phyloP scores from a whole-genome alignment of 495 filamentous ascomycete species.

The Penicillium lagena region DNA sequence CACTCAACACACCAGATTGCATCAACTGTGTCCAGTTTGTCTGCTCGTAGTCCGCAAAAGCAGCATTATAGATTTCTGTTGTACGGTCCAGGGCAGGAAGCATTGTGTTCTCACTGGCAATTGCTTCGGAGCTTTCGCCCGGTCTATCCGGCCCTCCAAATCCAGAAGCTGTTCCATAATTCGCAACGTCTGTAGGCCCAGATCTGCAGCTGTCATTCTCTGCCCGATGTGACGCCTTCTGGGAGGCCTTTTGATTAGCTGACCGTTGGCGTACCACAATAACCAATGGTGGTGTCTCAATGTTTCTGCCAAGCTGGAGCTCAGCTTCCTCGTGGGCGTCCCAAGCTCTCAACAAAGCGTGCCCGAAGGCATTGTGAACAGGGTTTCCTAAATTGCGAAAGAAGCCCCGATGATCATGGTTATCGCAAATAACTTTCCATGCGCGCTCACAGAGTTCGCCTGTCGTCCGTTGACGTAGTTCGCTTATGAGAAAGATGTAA shows the following conservation, averaged over 20 bases:
- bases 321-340: slow-evolving; percentile 28
- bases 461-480: slow-evolving; percentile 42
- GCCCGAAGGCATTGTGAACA: slow-evolving; percentile 44
- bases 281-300: slow-evolving; percentile 1
- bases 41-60: background rate
- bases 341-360: slow-evolving; percentile 48
- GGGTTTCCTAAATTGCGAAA: slow-evolving; percentile 37
- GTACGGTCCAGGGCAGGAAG: background rate
- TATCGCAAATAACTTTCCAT: slow-evolving; percentile 44
- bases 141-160: no score
- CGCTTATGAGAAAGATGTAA: slow-evolving; percentile 46
- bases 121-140: background rate
- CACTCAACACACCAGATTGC: background rate
- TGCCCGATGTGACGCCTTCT: background rate
- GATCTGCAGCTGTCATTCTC: no score
- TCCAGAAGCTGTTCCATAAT: no score
- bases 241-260: background rate
- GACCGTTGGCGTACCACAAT: background rate
- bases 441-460: slow-evolving; percentile 46
- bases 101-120: background rate
- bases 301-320: background rate
- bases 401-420: slow-evolving; percentile 40
- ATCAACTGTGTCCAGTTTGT: background rate
- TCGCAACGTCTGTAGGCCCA: no score
- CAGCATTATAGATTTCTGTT: background rate